Evolutionary conservation across 2,329 filamentous ascomycete genomes (phyloP).

Genomic region (Trichophyton simii): DNA sequence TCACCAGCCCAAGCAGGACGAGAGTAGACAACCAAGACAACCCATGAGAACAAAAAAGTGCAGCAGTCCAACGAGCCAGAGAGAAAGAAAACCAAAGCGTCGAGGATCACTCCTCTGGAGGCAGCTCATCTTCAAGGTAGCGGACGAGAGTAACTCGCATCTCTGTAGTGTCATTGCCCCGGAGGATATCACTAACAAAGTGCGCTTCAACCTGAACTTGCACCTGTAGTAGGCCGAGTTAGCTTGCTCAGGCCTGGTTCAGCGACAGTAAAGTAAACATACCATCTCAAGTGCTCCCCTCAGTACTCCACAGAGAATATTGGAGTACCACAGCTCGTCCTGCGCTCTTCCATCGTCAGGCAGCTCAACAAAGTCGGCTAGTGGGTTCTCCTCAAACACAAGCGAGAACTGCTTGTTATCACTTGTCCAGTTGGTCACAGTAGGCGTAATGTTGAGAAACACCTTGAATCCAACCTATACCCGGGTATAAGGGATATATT

Average conservation of each 20-base stretch:
- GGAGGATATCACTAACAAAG: constrained; percentile 84
- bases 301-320: constrained; percentile 87
- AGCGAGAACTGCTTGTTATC: constrained; percentile 96
- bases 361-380: constrained; percentile 94
- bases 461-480: constrained; percentile 94
- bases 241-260: neutral
- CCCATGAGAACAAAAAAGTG: neutral
- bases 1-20: neutral
- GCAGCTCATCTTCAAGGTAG: constrained; percentile 96
- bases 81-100: neutral
- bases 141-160: constrained; percentile 86
- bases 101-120: constrained; percentile 52
- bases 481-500: neutral
- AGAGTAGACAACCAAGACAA: neutral
- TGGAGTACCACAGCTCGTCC: constrained; percentile 96
- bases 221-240: constrained; percentile 35
- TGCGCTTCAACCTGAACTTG: constrained; percentile 98
- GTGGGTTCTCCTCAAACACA: constrained; percentile 90
- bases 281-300: constrained; percentile 94
- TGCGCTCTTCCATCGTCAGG: constrained; percentile 92
- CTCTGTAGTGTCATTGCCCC: constrained; percentile 91
- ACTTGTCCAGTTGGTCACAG: constrained; percentile 86
- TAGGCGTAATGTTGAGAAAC: constrained; percentile 91
- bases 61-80: neutral
- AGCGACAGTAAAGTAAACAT: neutral